Conservation (phyloP, 345 rosid genomes). For the Sonneratia caseolaris region DNA sequence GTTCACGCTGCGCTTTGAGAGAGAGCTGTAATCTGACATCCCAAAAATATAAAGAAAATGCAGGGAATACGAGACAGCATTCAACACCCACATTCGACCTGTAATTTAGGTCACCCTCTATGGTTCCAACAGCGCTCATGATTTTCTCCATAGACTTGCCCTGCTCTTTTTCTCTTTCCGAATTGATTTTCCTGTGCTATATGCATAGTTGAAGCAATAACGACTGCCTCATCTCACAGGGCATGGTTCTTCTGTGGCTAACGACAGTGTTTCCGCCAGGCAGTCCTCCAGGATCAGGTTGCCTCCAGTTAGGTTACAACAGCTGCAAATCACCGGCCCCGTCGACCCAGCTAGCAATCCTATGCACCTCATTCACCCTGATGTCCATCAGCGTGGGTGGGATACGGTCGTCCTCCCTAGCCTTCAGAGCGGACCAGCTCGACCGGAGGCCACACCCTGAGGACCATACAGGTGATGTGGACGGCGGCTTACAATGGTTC, state of each 20-base stretch:
- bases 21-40: no score
- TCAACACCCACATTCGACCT: no score
- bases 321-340: slow-evolving; percentile 37
- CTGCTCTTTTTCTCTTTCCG: no score
- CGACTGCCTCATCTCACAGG: slow-evolving; percentile 26
- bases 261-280: slow-evolving; percentile 54
- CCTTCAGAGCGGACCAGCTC: slow-evolving; percentile 28
- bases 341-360: slow-evolving; percentile 23
- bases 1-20: no score
- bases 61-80: no score
- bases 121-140: no score
- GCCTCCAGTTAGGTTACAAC: slow-evolving; percentile 18
- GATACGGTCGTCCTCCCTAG: slow-evolving; percentile 21
- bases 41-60: no score
- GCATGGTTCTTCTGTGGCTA: slow-evolving; percentile 61
- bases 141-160: no score
- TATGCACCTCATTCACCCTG: slow-evolving; percentile 22
- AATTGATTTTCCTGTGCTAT: not conserved
- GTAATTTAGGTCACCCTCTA: no score
- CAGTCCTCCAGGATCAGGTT: slow-evolving; percentile 32
- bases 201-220: not conserved
- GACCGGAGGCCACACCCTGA: slow-evolving; percentile 7
- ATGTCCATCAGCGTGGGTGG: slow-evolving; percentile 24
- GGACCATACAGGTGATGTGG: not conserved
- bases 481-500: slow-evolving; percentile 13